These are phyloP conservation scores for Exobasidium cylindrosporum DNA, from an alignment of 1,284 basidiomycete species.

Conservation along the genomic window DNA sequence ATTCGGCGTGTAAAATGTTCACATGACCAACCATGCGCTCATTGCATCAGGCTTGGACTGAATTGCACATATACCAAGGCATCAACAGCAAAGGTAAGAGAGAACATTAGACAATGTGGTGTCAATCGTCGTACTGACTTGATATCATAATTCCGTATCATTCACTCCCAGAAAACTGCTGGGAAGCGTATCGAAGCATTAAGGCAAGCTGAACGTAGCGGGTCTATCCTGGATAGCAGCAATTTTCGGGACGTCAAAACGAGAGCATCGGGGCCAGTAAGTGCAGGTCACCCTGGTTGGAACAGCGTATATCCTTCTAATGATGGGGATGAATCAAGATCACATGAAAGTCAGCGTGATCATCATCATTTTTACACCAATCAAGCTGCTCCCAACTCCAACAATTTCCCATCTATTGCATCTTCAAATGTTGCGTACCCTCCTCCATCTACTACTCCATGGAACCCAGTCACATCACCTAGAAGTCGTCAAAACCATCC, in stretches of 20 bases:
- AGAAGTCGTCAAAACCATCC: conserved; percentile 7
- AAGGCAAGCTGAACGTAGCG: conserved; percentile 7
- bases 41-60: conserved; percentile 42
- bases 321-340: background rate
- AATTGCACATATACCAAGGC: conserved; percentile 46
- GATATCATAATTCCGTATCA: background rate
- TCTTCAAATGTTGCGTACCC: background rate
- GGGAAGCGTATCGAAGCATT: conserved; percentile 17
- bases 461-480: background rate
- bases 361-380: conserved; percentile 5
- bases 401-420: background rate
- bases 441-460: conserved; percentile 3
- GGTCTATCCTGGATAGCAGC: conserved; percentile 1
- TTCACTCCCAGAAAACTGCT: conserved; percentile 21
- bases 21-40: conserved; percentile 41
- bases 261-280: background rate
- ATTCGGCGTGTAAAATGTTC: conserved; percentile 39
- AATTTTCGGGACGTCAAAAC: background rate
- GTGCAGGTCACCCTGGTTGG: background rate
- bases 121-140: no score
- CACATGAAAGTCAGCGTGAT: background rate
- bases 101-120: no score
- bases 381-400: background rate
- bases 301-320: background rate
- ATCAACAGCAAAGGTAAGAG: conserved; percentile 36